A percentile compares a stretch with the other conserved stretches of the same genome.
Conservation (phyloP, 495 filamentous ascomycete genomes). For the Neurospora cerealis region DNA sequence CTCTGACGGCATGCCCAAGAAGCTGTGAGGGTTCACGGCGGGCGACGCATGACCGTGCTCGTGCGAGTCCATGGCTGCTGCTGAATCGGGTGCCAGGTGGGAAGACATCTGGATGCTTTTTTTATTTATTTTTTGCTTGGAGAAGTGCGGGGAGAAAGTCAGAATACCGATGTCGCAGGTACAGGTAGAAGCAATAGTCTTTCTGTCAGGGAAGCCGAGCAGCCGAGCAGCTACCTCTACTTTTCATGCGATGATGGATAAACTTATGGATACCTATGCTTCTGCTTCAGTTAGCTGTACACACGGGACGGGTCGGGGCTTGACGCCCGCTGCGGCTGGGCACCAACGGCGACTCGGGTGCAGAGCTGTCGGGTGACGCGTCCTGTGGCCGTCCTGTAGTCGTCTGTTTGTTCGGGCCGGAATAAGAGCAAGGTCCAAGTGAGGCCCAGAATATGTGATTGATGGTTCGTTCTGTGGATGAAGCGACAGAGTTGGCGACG, state of each 20-base stretch:
- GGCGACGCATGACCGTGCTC: slow-evolving; percentile 1
- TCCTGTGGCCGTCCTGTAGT: background rate
- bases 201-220: background rate
- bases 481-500: background rate
- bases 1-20: slow-evolving; percentile 40
- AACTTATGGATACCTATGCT: background rate
- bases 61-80: slow-evolving; percentile 9
- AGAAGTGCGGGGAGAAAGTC: background rate
- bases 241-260: background rate
- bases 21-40: slow-evolving; percentile 5
- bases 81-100: background rate
- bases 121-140: background rate
- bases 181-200: background rate
- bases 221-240: background rate
- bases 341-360: background rate
- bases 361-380: background rate
- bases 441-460: background rate
- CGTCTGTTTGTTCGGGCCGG: background rate
- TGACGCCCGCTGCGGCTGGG: background rate
- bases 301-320: background rate
- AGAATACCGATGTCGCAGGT: background rate
- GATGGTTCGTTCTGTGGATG: background rate
- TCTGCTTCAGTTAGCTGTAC: background rate
- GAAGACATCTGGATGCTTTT: background rate
- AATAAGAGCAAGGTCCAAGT: background rate